phyloP scores from a whole-genome alignment of 2,329 filamentous ascomycete genomes.

The Stagonosporopsis chrysanthemi region DNA sequence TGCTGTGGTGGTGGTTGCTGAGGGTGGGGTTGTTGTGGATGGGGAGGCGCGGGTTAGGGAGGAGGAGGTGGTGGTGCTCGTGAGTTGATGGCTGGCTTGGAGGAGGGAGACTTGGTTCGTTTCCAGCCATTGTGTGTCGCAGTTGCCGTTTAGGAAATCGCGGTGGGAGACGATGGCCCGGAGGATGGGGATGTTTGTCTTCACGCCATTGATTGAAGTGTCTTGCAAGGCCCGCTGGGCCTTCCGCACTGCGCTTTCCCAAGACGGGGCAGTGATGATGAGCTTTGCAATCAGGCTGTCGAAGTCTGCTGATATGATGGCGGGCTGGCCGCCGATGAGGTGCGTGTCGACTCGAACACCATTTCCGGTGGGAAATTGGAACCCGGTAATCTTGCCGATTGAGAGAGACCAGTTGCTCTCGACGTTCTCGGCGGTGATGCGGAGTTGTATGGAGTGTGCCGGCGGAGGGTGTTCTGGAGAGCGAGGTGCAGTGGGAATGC shows the following conservation, averaged over 20 bases:
- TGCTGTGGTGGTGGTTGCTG: slow-evolving; percentile 28
- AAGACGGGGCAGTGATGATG: slow-evolving; percentile 63
- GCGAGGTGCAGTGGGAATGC: slow-evolving; percentile 31
- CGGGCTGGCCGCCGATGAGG: slow-evolving; percentile 52
- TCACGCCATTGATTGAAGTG: slow-evolving; percentile 63
- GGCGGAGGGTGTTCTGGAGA: slow-evolving; percentile 50
- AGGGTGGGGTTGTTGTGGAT: slow-evolving; percentile 5
- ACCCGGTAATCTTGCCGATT: slow-evolving; percentile 65
- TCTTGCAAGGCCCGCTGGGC: slow-evolving; percentile 64
- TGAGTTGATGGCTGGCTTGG: slow-evolving; percentile 26
- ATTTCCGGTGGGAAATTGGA: slow-evolving; percentile 64
- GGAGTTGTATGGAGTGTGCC: slow-evolving; percentile 62
- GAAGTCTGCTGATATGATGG: slow-evolving; percentile 62
- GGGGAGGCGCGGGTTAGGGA: neutral
- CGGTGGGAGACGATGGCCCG: slow-evolving; percentile 60
- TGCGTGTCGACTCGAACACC: slow-evolving; percentile 66
- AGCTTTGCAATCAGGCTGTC: slow-evolving; percentile 68
- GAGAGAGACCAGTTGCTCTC: slow-evolving; percentile 63
- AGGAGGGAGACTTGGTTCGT: slow-evolving; percentile 55
- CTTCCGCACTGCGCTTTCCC: slow-evolving; percentile 62
- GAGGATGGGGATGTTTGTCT: slow-evolving; percentile 65
- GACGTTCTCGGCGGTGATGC: slow-evolving; percentile 65
- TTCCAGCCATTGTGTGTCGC: slow-evolving; percentile 67
- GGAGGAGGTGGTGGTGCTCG: slow-evolving; percentile 5
- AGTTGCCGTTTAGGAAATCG: slow-evolving; percentile 58